phyloP scores from a whole-genome alignment of 805 yeast genomes.

The Teunomyces pallodes region DNA sequence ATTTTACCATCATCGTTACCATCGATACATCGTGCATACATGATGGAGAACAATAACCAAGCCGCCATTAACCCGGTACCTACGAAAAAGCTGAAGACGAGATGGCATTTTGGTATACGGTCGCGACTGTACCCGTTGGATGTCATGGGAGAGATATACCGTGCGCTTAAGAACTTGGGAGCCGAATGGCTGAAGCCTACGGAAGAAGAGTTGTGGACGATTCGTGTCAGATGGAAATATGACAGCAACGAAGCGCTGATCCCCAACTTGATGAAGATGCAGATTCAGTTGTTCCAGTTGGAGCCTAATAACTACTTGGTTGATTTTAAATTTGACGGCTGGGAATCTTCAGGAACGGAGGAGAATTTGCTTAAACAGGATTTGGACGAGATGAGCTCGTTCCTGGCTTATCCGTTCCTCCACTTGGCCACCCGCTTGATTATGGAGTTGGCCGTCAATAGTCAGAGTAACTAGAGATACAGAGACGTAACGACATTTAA shows the following conservation, averaged over 20 bases:
- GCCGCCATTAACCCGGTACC: conserved; percentile 50
- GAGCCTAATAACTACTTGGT: conserved; percentile 95
- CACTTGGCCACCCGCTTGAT: conserved; percentile 89
- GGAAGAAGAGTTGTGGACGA: conserved; percentile 95
- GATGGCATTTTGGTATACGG: conserved; percentile 98
- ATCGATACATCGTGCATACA: conserved; percentile 88
- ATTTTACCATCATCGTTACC: conserved; percentile 92
- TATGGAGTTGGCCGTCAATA: conserved; percentile 95
- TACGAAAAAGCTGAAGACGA: conserved; percentile 83
- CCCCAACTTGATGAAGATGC: conserved; percentile 92
- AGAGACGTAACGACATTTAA: neutral
- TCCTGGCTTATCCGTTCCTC: conserved; percentile 91
- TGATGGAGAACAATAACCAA: conserved; percentile 54
- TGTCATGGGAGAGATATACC: conserved; percentile 97
- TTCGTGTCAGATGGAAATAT: conserved; percentile 90
- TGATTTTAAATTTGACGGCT: conserved; percentile 96
- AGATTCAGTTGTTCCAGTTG: conserved; percentile 89
- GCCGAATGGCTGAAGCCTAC: conserved; percentile 98
- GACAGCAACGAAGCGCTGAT: conserved; percentile 24
- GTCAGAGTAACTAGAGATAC: conserved; percentile 49
- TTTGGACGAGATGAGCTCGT: conserved; percentile 77
- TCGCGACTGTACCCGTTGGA: conserved; percentile 95
- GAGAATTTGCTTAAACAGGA: conserved; percentile 30
- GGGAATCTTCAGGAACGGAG: conserved; percentile 55
- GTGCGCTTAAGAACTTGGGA: conserved; percentile 88